These are phyloP conservation scores for Aspergillus sp. DNA, from an alignment of 2,329 filamentous ascomycete species.

Conservation along the genomic window DNA sequence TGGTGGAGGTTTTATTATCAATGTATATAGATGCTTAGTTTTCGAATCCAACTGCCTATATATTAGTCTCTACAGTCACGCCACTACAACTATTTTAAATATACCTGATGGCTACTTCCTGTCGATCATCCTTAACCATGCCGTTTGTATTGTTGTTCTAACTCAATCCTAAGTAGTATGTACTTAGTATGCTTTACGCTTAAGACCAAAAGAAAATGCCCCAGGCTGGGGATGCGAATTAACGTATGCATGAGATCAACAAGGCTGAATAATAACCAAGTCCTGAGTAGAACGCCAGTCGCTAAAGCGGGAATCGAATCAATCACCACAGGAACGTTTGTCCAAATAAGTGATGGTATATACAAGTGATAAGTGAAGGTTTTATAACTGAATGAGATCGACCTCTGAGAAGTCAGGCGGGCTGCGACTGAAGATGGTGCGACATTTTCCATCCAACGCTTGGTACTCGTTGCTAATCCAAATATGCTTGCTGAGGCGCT, in stretches of 20 bases:
- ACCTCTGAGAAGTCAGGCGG: slow-evolving; percentile 89
- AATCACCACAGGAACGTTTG: not conserved
- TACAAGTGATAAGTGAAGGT: not conserved
- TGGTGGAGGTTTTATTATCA: not conserved
- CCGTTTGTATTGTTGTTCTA: not conserved
- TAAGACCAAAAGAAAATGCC: not conserved
- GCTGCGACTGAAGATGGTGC: slow-evolving; percentile 79
- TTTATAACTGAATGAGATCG: slow-evolving; percentile 75
- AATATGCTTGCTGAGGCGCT: slow-evolving; percentile 71
- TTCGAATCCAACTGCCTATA: not conserved
- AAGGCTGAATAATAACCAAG: not conserved
- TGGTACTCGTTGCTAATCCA: slow-evolving; percentile 96
- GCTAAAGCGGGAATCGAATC: not conserved
- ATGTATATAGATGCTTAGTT: not conserved
- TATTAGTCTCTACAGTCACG: not conserved
- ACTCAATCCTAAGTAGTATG: not conserved
- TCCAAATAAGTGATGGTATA: slow-evolving; percentile 1
- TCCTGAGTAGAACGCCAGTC: slow-evolving; percentile 1
- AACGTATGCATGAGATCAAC: not conserved
- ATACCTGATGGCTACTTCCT: not conserved
- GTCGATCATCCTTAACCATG: not conserved
- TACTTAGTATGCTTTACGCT: not conserved
- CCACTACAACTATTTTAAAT: no score
- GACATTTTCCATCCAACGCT: slow-evolving; percentile 76
- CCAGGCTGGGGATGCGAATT: not conserved